Evolutionary conservation across 2,329 filamentous ascomycete genomes (phyloP).

Genomic region (Penicillium sp.): DNA sequence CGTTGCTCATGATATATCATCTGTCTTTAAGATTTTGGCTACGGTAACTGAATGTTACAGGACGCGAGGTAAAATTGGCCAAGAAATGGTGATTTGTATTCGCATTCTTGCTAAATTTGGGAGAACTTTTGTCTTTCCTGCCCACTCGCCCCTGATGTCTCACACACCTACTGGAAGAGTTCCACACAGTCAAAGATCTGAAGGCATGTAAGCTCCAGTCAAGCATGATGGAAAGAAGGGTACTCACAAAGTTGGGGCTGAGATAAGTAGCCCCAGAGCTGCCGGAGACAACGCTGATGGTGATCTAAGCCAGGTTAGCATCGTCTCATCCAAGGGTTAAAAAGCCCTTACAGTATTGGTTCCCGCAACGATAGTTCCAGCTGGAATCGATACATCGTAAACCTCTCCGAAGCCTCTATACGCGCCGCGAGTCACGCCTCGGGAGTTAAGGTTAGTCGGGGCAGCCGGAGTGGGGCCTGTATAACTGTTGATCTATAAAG

Average conservation of each 20-base stretch:
- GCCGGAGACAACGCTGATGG: conserved; percentile 59
- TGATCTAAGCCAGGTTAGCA: conserved; percentile 41
- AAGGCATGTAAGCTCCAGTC: not conserved
- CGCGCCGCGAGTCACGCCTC: conserved; percentile 64
- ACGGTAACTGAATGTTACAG: not conserved
- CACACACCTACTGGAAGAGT: conserved; percentile 26
- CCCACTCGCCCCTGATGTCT: not conserved
- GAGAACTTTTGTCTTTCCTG: too few species aligned
- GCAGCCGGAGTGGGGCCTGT: conserved; percentile 51
- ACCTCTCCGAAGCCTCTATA: conserved; percentile 65
- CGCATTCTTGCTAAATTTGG: not conserved
- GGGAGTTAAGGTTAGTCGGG: conserved; percentile 62
- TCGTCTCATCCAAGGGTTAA: not conserved
- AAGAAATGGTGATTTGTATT: not conserved
- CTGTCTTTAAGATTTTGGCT: too few species aligned
- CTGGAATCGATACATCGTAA: conserved; percentile 61
- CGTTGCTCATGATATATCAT: not conserved
- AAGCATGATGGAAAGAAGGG: not conserved
- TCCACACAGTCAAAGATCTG: conserved; percentile 35
- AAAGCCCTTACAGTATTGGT: conserved; percentile 51
- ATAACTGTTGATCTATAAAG: conserved; percentile 54
- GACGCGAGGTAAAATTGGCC: not conserved
- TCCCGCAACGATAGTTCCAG: conserved; percentile 59
- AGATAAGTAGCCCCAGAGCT: conserved; percentile 57
- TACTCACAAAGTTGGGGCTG: conserved; percentile 54